Conservation (phyloP, 768 basidiomycete genomes). For the Xerocomellus amylosporus region DNA sequence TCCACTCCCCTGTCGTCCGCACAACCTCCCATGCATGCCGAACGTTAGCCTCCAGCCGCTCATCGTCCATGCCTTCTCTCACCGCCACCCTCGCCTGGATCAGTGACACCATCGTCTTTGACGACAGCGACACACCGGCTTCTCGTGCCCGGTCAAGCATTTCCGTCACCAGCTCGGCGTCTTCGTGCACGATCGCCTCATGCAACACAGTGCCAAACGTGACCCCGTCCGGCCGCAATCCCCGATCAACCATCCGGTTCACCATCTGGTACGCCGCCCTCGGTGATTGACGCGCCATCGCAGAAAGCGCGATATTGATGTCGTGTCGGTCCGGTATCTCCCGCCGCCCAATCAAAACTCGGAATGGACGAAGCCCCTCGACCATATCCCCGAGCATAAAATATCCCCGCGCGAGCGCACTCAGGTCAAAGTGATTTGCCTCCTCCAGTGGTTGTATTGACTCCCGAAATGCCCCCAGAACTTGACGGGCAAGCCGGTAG, state of each 20-base stretch:
- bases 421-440: slow-evolving; percentile 51
- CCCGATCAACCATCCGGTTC: slow-evolving; percentile 46
- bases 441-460: slow-evolving; percentile 45
- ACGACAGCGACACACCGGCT: slow-evolving; percentile 38
- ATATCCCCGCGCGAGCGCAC: slow-evolving; percentile 59
- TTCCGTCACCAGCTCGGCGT: slow-evolving; percentile 42
- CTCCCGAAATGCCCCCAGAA: slow-evolving; percentile 44
- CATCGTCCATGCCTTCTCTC: slow-evolving; percentile 25
- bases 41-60: slow-evolving; percentile 35
- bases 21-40: slow-evolving; percentile 43
- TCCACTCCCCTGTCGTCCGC: slow-evolving; percentile 33
- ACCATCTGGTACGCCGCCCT: slow-evolving; percentile 45
- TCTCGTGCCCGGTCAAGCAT: slow-evolving; percentile 42
- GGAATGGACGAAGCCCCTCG: slow-evolving; percentile 49
- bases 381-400: slow-evolving; percentile 51
- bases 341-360: slow-evolving; percentile 42
- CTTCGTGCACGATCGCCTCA: slow-evolving; percentile 46
- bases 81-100: slow-evolving; percentile 41
- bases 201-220: slow-evolving; percentile 65
- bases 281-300: slow-evolving; percentile 50
- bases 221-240: slow-evolving; percentile 50
- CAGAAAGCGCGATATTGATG: slow-evolving; percentile 59
- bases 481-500: slow-evolving; percentile 41
- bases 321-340: slow-evolving; percentile 63
- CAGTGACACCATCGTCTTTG: slow-evolving; percentile 49